Conservation (phyloP, 2,329 filamentous ascomycete species). For the Samsoniella hepiali region DNA sequence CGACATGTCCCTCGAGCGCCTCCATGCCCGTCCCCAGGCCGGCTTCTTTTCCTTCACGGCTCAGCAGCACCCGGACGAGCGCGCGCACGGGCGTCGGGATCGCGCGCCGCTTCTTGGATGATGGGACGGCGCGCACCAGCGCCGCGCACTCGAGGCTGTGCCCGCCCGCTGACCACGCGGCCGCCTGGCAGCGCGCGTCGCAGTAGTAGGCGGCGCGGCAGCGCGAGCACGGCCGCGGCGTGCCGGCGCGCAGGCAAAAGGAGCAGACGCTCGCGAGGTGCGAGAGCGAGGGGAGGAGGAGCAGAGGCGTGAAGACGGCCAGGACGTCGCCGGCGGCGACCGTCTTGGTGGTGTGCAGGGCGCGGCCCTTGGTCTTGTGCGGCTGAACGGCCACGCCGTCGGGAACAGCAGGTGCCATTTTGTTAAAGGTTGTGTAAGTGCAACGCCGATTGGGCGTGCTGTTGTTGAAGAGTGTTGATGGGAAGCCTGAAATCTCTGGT, state of each 20-base stretch:
- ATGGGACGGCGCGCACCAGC: conserved; percentile 29
- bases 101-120: conserved; percentile 25
- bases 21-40: conserved; percentile 34
- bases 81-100: conserved; percentile 56
- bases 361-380: conserved; percentile 39
- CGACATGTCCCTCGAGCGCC: conserved; percentile 46
- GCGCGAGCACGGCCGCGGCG: conserved; percentile 44
- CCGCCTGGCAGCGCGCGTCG: conserved; percentile 48
- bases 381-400: conserved; percentile 1
- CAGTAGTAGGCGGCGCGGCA: conserved; percentile 57
- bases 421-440: no score
- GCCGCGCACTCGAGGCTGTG: conserved; percentile 56
- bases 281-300: conserved; percentile 47
- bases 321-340: conserved; percentile 47
- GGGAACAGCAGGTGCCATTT: background rate
- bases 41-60: conserved; percentile 23
- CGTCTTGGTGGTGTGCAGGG: conserved; percentile 41
- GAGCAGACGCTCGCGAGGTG: conserved; percentile 45
- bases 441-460: background rate
- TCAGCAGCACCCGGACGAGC: conserved; percentile 49
- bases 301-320: conserved; percentile 40
- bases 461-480: background rate
- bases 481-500: conserved; percentile 7
- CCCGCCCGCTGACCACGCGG: conserved; percentile 46
- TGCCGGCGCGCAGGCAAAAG: conserved; percentile 42